Evolutionary conservation across 805 yeast species (phyloP), one percentile per base, ranked within the genome.

Genomic region (Teunomyces stri): DNA sequence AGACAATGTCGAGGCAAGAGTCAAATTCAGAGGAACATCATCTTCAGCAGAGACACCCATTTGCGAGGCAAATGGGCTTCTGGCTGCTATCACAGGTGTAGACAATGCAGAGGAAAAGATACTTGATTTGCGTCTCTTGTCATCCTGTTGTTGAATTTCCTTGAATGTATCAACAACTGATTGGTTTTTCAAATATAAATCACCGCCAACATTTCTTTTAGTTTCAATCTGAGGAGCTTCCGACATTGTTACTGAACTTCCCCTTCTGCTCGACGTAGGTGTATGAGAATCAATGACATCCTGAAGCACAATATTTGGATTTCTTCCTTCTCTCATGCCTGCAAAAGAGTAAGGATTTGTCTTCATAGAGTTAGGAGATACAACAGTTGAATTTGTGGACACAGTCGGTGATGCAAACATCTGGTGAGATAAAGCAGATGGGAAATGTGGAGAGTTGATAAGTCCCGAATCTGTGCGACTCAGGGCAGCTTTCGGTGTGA

Each of bases 191-290:
- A 73, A 51, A 57, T 73, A 73, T 33, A 73, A 58, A 49, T 73
- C 76, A 10, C 78, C 78, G 2, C 69, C 76, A 5, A 72, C 78
- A 48, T 73, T 72, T 37, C 77, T 52, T 51, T 71, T 72, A 2
- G 78, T 73, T 52, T 73, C 78, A 27, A 73, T 63, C 54, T 69
- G 74, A 3, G 73, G 72, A 1, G 76, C 77, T 49, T 70, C 75
- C n/a, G 28, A 31, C 9, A 54, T 53, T 4, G 58, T 54, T 4
- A 51, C 25, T 28, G 46, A 42, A 36, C 64, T 60, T 4, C 60
- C 61, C n/a, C 56, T 50, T 5, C 64, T 47, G n/a, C 52, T 44
- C 9, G 49, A 43, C 6, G 57, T 38, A 5, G 62, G 44, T 28
- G 61, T 59, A 20, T 57, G 60, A 7, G 65, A 51, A 28, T 69